Base-by-base conservation (phyloP, 164 flowering plant species). In the Kalanchoe fedtschenkoi region DNA sequence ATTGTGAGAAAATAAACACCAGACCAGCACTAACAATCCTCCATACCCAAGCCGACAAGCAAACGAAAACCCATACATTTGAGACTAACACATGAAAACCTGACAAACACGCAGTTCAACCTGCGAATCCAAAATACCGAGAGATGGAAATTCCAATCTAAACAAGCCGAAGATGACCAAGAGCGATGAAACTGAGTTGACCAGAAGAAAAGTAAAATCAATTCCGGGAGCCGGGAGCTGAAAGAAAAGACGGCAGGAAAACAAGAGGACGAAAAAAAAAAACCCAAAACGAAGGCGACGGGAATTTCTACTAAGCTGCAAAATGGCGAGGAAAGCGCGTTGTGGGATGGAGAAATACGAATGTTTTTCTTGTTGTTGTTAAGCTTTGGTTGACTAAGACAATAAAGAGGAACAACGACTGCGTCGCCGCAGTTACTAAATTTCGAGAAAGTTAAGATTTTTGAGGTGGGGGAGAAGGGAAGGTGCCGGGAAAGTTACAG, bases 291-390 rank as follows among this genome's bases (percentile, higher is more conserved):
- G 0, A n/a, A n/a, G 26, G 34, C 1, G 29, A 11, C 64, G 28
- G 35, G 21, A 39, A 26, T 6, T 34, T 39, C 34, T 28, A n/a
- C 26, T 28, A 66, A 60, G n/a, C 29, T 19, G 3, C 17, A 5
- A 51, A 4, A 2, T 6, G 55, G 32, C 39, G 22, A 19, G 64
- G 58, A 13, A 63, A 69, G 68, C 91, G 39, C 39, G 39, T 37
- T 37, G 9, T 5, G 11, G 39, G 39, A 37, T 37, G 11, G 5
- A 37, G 39, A 37, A 37, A n/a, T n/a, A n/a, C n/a, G n/a, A n/a
- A n/a, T n/a, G n/a, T 37, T 8, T 37, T 47, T 8, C 26, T 47
- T 21, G 19, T 21, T 46, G 8, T 46, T 21, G 19, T 46, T 9
- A 43, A 43, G 55, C 51, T 43, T 8, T 22, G 55, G 3, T 47